phyloP scores from a whole-genome alignment of 257 asterid genomes.

The Ligustrum vulgare region DNA sequence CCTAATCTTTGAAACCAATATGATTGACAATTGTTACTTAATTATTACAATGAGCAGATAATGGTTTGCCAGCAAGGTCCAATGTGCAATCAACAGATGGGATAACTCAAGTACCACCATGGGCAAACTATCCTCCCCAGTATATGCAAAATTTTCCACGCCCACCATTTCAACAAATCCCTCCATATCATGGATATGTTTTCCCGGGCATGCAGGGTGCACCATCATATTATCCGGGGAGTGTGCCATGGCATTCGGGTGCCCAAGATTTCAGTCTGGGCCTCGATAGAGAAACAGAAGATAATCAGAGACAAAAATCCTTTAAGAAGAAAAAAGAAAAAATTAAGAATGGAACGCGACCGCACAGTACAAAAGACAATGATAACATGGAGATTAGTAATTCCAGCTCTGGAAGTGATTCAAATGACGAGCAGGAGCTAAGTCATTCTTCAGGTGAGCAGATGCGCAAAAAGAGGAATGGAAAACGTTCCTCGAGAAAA shows the following conservation, averaged over 20 bases:
- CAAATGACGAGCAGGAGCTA: conserved; percentile 45
- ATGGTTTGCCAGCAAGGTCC: conserved; percentile 37
- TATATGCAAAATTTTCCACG: conserved; percentile 63
- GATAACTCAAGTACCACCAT: conserved; percentile 47
- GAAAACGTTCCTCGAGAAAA: conserved; percentile 52
- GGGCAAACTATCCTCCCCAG: conserved; percentile 46
- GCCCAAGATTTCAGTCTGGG: conserved; percentile 41
- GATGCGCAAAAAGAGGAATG: conserved; percentile 43
- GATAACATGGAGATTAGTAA: conserved; percentile 31
- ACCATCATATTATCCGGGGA: conserved; percentile 49
- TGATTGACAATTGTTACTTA: conserved; percentile 2
- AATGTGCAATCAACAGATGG: conserved; percentile 49
- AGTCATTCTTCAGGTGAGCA: conserved; percentile 33
- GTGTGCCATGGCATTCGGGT: conserved; percentile 52
- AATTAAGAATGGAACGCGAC: conserved; percentile 23
- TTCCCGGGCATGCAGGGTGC: conserved; percentile 59
- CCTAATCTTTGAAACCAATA: not conserved
- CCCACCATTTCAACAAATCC: conserved; percentile 51
- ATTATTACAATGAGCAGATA: conserved; percentile 38
- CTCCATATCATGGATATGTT: conserved; percentile 55
- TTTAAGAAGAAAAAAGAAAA: conserved; percentile 41
- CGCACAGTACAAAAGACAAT: conserved; percentile 17
- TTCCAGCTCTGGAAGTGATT: conserved; percentile 47
- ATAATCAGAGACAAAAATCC: conserved; percentile 32
- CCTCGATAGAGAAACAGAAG: conserved; percentile 34